These are phyloP conservation scores for Candida qinlingensis DNA, from an alignment of 805 yeast species.

Conservation along the genomic window DNA sequence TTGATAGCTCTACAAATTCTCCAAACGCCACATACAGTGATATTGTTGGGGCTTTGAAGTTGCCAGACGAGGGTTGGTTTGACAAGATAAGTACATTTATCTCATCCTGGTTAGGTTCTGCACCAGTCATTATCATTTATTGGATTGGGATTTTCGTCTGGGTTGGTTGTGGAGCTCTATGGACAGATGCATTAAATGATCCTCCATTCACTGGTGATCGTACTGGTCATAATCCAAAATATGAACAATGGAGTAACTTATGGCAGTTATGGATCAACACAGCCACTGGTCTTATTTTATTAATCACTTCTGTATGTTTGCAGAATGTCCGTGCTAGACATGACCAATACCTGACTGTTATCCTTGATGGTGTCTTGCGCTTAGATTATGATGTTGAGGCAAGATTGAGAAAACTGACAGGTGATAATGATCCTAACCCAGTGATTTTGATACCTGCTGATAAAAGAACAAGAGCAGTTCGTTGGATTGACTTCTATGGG, in stretches of 20 bases:
- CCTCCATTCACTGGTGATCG: slow-evolving; percentile 10
- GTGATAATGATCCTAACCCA: slow-evolving; percentile 1
- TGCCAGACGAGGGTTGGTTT: slow-evolving; percentile 6
- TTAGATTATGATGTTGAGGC: slow-evolving; percentile 3
- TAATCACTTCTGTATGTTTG: slow-evolving; percentile 6
- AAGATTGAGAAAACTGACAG: slow-evolving; percentile 2
- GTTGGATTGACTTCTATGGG: slow-evolving; percentile 6
- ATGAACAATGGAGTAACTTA: slow-evolving; percentile 7
- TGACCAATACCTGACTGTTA: slow-evolving; percentile 2
- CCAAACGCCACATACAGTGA: background rate
- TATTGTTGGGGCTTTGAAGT: background rate
- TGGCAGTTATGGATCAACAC: slow-evolving; percentile 8
- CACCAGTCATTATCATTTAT: slow-evolving; percentile 5
- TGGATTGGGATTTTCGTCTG: slow-evolving; percentile 9
- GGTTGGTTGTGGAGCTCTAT: slow-evolving; percentile 11
- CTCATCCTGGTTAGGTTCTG: slow-evolving; percentile 4
- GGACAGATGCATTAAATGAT: slow-evolving; percentile 5
- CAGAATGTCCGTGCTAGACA: slow-evolving; percentile 10
- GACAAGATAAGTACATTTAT: slow-evolving; percentile 2
- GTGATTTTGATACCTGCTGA: background rate
- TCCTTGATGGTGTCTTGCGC: slow-evolving; percentile 3
- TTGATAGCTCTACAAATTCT: too few relatives aligned
- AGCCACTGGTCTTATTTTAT: slow-evolving; percentile 4
- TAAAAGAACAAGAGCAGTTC: background rate
- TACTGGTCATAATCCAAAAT: slow-evolving; percentile 7